These are phyloP conservation scores for Penicillium bovifimosum DNA, from an alignment of 495 filamentous ascomycete species.

Conservation along the genomic window DNA sequence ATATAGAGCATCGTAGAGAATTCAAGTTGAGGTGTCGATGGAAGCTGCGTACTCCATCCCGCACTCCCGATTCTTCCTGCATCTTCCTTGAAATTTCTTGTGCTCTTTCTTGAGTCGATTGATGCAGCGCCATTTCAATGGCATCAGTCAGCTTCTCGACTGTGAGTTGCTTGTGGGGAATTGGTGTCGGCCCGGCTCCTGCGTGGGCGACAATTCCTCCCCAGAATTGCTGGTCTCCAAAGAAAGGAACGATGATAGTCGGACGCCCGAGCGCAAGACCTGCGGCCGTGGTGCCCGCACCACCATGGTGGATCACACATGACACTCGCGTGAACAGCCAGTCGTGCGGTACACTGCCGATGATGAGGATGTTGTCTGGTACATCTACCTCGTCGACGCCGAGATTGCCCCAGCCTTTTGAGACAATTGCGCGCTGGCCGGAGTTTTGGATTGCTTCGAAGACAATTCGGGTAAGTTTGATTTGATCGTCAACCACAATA, in stretches of 20 bases:
- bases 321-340: slow-evolving; percentile 76
- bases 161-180: slow-evolving; percentile 64
- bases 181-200: slow-evolving; percentile 66
- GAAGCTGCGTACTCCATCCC: slow-evolving; percentile 61
- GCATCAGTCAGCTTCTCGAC: slow-evolving; percentile 56
- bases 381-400: slow-evolving; percentile 54
- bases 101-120: slow-evolving; percentile 51
- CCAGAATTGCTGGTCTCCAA: slow-evolving; percentile 84
- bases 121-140: slow-evolving; percentile 53
- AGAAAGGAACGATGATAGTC: slow-evolving; percentile 76
- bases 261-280: slow-evolving; percentile 64
- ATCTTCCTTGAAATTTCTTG: slow-evolving; percentile 55
- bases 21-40: slow-evolving; percentile 61
- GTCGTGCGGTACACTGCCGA: slow-evolving; percentile 75
- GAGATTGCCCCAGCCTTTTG: slow-evolving; percentile 75
- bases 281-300: slow-evolving; percentile 74
- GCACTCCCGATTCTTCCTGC: slow-evolving; percentile 56
- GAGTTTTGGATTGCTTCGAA: slow-evolving; percentile 60
- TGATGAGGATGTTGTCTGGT: slow-evolving; percentile 67
- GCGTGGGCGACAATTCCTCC: slow-evolving; percentile 67
- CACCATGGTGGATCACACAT: slow-evolving; percentile 75
- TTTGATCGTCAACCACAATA: slow-evolving; percentile 72
- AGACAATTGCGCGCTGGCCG: slow-evolving; percentile 69
- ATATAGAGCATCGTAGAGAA: slow-evolving; percentile 56
- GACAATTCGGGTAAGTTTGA: slow-evolving; percentile 58